Conservation (phyloP, 306 rosid genomes). For the Lathyrus oleraceus region DNA sequence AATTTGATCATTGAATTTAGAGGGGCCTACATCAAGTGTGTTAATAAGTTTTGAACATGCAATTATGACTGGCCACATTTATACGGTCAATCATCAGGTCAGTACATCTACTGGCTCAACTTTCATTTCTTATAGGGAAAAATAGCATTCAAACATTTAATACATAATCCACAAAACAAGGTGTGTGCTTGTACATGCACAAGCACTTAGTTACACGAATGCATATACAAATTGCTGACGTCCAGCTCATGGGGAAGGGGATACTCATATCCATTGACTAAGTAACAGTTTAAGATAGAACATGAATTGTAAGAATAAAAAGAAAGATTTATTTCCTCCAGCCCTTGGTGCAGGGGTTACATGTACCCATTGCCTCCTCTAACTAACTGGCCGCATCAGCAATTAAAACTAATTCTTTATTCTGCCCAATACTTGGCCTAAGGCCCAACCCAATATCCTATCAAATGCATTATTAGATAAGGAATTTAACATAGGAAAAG, state of each 20-base stretch:
- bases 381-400: not conserved
- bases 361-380: not conserved
- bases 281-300: constrained; percentile 2
- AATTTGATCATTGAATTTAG: constrained; percentile 53
- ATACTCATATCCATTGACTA: not conserved
- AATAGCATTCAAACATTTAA: constrained; percentile 31
- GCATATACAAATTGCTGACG: constrained; percentile 3
- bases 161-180: constrained; percentile 10
- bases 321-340: not conserved
- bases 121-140: constrained; percentile 46
- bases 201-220: constrained; percentile 4
- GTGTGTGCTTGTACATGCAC: constrained; percentile 18
- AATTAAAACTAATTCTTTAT: not conserved
- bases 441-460: not conserved
- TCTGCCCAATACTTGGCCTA: not conserved
- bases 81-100: constrained; percentile 44
- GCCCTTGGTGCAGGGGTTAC: not conserved
- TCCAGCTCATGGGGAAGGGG: not conserved
- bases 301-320: not conserved
- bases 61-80: constrained; percentile 49
- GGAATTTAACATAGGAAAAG: constrained; percentile 16
- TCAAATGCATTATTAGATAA: constrained; percentile 1
- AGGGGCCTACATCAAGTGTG: constrained; percentile 45
- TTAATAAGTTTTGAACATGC: constrained; percentile 48
- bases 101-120: constrained; percentile 42